Conservation (phyloP, 2,329 filamentous ascomycete genomes). For the Didymella sp. region DNA sequence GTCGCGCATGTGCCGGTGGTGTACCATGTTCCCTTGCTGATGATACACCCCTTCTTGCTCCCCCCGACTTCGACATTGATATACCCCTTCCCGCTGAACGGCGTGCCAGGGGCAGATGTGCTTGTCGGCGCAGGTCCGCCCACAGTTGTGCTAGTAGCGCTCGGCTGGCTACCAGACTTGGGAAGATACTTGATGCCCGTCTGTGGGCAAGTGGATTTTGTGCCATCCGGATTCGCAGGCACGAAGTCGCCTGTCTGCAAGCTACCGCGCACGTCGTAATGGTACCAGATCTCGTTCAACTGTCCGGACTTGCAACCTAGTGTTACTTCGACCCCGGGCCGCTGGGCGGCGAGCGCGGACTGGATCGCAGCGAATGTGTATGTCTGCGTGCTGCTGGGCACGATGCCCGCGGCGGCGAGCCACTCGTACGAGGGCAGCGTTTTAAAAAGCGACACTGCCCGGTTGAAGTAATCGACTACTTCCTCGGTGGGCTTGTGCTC, state of each 20-base stretch:
- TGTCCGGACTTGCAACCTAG: constrained; percentile 62
- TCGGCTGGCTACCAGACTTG: constrained; percentile 54
- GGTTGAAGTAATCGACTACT: constrained; percentile 72
- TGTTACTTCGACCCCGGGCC: constrained; percentile 64
- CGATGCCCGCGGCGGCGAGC: constrained; percentile 67
- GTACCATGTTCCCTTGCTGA: constrained; percentile 72
- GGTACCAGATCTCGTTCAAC: constrained; percentile 66
- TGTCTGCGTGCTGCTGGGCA: constrained; percentile 60
- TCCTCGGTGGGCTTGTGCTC: constrained; percentile 66
- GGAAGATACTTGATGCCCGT: constrained; percentile 70
- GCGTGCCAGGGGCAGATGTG: constrained; percentile 47
- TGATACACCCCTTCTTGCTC: constrained; percentile 68
- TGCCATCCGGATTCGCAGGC: constrained; percentile 63
- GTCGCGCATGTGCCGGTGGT: constrained; percentile 71
- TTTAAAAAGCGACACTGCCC: constrained; percentile 70
- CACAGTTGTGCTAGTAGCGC: constrained; percentile 39
- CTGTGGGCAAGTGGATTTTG: constrained; percentile 67
- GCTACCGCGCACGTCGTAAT: constrained; percentile 68
- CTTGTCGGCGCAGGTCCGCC: constrained; percentile 37
- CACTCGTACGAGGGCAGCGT: constrained; percentile 69
- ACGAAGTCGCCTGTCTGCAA: constrained; percentile 68
- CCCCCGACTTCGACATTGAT: constrained; percentile 63
- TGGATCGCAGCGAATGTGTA: constrained; percentile 68
- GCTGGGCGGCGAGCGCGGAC: constrained; percentile 60
- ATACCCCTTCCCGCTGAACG: constrained; percentile 66